Conservation (phyloP, 2,329 filamentous ascomycete genomes). For the Curvularia sp. region DNA sequence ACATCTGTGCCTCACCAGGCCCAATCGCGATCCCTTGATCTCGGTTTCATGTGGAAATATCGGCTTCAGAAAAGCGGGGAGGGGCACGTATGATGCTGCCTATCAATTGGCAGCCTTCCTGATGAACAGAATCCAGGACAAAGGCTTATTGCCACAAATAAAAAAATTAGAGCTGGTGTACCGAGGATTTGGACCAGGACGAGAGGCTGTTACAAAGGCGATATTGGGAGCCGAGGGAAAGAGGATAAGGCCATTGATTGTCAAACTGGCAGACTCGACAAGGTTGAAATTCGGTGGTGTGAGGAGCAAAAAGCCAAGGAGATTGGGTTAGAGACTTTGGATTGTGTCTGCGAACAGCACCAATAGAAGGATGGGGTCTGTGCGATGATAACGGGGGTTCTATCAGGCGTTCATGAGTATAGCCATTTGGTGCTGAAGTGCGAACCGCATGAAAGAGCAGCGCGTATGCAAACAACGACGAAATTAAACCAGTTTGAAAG, state of each 20-base stretch:
- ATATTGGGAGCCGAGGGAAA: conserved; percentile 85
- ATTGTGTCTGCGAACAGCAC: not conserved
- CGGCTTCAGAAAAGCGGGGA: conserved; percentile 83
- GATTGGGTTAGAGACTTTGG: conserved; percentile 66
- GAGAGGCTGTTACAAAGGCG: conserved; percentile 90
- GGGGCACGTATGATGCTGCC: conserved; percentile 86
- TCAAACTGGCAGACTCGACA: conserved; percentile 83
- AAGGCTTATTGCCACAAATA: conserved; percentile 78
- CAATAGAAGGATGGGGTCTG: not conserved
- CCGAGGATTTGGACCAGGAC: conserved; percentile 83
- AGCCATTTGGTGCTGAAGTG: not conserved
- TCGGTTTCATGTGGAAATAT: conserved; percentile 85
- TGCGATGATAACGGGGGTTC: conserved; percentile 1
- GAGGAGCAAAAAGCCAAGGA: conserved; percentile 82
- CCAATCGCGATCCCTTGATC: conserved; percentile 79
- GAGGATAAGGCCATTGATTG: conserved; percentile 75
- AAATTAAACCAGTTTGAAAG: conserved; percentile 18
- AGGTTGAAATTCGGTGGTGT: conserved; percentile 95
- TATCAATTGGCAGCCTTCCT: conserved; percentile 89
- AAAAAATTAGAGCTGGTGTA: conserved; percentile 79
- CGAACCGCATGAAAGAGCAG: conserved; percentile 8
- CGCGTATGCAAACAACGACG: conserved; percentile 2
- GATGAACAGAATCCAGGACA: conserved; percentile 83
- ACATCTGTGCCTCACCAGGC: conserved; percentile 87
- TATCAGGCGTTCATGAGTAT: conserved; percentile 2